Evolutionary conservation across 441 rosid genomes (phyloP).

Genomic region (Gossypium schwendimanii): DNA sequence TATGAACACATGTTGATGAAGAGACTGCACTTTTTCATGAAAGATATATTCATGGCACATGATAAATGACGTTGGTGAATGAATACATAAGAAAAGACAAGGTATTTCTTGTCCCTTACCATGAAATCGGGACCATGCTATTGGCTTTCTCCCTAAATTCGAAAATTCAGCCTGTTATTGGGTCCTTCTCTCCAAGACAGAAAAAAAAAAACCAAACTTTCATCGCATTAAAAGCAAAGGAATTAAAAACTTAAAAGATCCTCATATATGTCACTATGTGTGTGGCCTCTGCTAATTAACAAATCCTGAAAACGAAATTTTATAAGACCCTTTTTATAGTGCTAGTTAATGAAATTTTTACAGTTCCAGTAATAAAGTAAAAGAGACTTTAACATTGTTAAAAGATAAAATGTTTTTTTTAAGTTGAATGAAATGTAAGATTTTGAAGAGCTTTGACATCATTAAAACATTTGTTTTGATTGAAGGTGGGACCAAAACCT

Average conservation of each 20-base stretch:
- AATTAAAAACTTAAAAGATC: too few relatives aligned
- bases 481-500: constrained; percentile 3
- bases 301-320: too few relatives aligned
- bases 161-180: not conserved
- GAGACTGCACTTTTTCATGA: constrained; percentile 19
- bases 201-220: not conserved
- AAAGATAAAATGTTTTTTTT: not conserved
- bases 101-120: constrained; percentile 14
- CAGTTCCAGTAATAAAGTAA: too few relatives aligned
- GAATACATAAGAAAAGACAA: constrained; percentile 23
- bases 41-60: constrained; percentile 8
- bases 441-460: not conserved
- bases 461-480: not conserved
- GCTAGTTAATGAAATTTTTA: too few relatives aligned
- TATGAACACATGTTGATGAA: constrained; percentile 2
- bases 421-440: not conserved
- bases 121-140: constrained; percentile 11
- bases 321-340: too few relatives aligned
- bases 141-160: not conserved
- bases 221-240: not conserved
- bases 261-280: too few relatives aligned
- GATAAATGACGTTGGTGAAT: constrained; percentile 14
- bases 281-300: too few relatives aligned
- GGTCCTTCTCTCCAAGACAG: not conserved
- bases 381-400: not conserved